Evolutionary conservation across 1,284 basidiomycete species (phyloP).

Genomic region (Takashimella koratensis): DNA sequence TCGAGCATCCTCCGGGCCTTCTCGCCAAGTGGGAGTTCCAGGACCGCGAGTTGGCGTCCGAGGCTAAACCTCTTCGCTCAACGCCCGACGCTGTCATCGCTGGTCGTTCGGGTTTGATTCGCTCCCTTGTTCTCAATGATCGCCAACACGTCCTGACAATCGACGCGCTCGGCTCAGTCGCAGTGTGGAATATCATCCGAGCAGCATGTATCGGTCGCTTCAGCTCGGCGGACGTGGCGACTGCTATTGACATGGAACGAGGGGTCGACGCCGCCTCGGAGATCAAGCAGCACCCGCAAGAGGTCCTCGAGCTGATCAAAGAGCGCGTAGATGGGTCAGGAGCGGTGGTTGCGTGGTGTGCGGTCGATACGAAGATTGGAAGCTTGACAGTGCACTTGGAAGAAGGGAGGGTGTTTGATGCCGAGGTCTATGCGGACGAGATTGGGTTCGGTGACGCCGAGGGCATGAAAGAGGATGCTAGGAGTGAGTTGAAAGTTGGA

Average conservation of each 20-base stretch:
- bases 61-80: slow-evolving; percentile 64
- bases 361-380: slow-evolving; percentile 84
- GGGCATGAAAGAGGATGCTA: slow-evolving; percentile 64
- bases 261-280: slow-evolving; percentile 36
- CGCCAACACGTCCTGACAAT: slow-evolving; percentile 87
- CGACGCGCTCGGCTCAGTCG: slow-evolving; percentile 77
- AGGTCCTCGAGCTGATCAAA: slow-evolving; percentile 79
- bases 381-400: slow-evolving; percentile 82
- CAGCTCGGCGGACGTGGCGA: slow-evolving; percentile 61
- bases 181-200: slow-evolving; percentile 86
- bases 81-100: slow-evolving; percentile 67
- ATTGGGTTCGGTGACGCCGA: slow-evolving; percentile 61
- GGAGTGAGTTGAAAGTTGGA: slow-evolving; percentile 58
- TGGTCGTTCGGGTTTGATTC: slow-evolving; percentile 78
- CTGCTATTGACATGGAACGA: slow-evolving; percentile 50
- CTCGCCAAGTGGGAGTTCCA: slow-evolving; percentile 61
- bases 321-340: slow-evolving; percentile 91
- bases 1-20: slow-evolving; percentile 4
- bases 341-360: slow-evolving; percentile 78
- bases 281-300: slow-evolving; percentile 51
- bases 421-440: slow-evolving; percentile 93
- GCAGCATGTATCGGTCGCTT: slow-evolving; percentile 74
- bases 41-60: slow-evolving; percentile 73
- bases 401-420: slow-evolving; percentile 78
- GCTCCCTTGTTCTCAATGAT: slow-evolving; percentile 81